These are phyloP conservation scores for Diutina pseudorugosa DNA, from an alignment of 1,139 yeast genomes.

Conservation along the genomic window DNA sequence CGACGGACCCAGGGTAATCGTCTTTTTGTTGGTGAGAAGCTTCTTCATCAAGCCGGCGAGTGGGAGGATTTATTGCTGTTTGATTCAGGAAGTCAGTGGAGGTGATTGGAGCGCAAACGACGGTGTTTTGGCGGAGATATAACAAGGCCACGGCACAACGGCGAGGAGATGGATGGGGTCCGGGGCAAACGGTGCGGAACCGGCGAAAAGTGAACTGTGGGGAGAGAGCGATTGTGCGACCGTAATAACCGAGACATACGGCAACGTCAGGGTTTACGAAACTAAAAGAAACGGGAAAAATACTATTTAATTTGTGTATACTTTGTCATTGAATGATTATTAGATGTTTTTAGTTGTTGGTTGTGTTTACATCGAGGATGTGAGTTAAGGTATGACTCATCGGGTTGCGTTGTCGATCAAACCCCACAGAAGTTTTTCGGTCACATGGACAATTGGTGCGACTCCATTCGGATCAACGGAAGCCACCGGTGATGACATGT, in stretches of 20 bases:
- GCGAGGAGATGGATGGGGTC: background rate
- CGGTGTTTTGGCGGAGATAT: background rate
- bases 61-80: too few relatives aligned
- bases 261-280: too few relatives aligned
- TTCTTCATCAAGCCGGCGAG: background rate
- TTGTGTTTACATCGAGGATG: too few relatives aligned
- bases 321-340: too few relatives aligned
- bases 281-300: too few relatives aligned
- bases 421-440: background rate
- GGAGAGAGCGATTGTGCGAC: background rate
- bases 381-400: background rate
- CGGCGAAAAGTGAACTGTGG: background rate
- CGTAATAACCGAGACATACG: background rate
- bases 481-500: background rate
- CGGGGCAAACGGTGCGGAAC: background rate
- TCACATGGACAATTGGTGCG: background rate
- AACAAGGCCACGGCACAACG: background rate
- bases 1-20: background rate
- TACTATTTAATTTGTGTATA: too few relatives aligned
- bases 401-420: background rate
- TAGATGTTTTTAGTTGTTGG: too few relatives aligned
- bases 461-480: background rate
- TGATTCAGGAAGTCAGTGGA: too few relatives aligned
- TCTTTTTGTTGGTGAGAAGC: slow-evolving; percentile 1
- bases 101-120: too few relatives aligned